Evolutionary conservation across 2,329 filamentous ascomycete genomes (phyloP).

Genomic region (Chlorencoelia australis): DNA sequence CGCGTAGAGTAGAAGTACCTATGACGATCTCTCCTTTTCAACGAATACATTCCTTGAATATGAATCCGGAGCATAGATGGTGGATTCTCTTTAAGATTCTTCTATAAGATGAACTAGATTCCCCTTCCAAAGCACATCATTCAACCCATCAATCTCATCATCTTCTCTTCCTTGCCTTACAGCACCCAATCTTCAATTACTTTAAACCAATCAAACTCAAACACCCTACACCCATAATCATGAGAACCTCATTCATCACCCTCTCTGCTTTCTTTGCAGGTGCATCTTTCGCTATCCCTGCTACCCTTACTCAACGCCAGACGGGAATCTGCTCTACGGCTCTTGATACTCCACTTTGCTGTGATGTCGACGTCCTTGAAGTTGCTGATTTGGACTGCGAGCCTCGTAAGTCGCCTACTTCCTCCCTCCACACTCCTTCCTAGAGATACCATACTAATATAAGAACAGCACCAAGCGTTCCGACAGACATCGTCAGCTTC

Average conservation of each 20-base stretch:
- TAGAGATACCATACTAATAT: background rate
- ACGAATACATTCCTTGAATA: no score
- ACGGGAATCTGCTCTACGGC: slow-evolving; percentile 9
- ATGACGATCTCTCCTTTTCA: no score
- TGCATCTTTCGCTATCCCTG: slow-evolving; percentile 20
- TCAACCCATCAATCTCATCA: no score
- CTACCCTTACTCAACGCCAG: slow-evolving; percentile 9
- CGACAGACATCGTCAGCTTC: slow-evolving; percentile 33
- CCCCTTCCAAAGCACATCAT: no score
- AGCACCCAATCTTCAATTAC: background rate
- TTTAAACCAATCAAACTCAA: background rate
- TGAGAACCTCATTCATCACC: slow-evolving; percentile 3
- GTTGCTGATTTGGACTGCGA: slow-evolving; percentile 47
- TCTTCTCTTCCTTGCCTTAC: background rate
- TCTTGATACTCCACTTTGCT: slow-evolving; percentile 42
- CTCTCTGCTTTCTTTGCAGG: slow-evolving; percentile 20
- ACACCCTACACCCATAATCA: slow-evolving; percentile 14
- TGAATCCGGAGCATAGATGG: no score
- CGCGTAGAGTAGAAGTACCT: no score
- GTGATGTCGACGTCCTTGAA: slow-evolving; percentile 50
- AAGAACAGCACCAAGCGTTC: slow-evolving; percentile 28
- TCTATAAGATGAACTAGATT: no score
- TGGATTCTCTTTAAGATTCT: no score
- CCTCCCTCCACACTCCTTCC: background rate
- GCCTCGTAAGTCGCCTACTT: slow-evolving; percentile 33